Evolutionary conservation across 371 early-diverging fungal species (phyloP).

Genomic region (Parasitella parasitica): DNA sequence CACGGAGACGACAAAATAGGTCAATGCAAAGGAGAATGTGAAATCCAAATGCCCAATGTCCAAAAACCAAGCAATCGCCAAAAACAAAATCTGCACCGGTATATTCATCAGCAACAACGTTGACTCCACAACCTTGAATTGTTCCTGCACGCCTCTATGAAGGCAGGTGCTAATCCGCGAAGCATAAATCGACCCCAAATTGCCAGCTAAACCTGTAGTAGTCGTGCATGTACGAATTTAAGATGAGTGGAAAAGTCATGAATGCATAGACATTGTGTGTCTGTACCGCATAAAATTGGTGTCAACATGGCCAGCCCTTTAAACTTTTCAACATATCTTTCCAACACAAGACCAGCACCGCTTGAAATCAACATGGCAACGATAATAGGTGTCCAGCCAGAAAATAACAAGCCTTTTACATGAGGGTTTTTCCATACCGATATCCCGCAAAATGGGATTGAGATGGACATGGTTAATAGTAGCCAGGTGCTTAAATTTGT

Average conservation of each 20-base stretch:
- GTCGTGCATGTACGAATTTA: too few species aligned
- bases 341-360: constrained; percentile 83
- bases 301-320: constrained; percentile 76
- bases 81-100: constrained; percentile 72
- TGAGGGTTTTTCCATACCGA: constrained; percentile 59
- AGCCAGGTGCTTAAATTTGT: constrained; percentile 49
- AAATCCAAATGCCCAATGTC: constrained; percentile 56
- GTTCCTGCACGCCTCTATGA: constrained; percentile 61
- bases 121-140: constrained; percentile 56
- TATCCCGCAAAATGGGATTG: constrained; percentile 58
- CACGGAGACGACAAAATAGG: constrained; percentile 47
- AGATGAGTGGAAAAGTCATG: background rate
- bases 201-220: constrained; percentile 63
- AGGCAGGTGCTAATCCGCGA: constrained; percentile 81
- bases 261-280: background rate
- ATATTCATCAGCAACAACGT: constrained; percentile 72
- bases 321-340: constrained; percentile 71
- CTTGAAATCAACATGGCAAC: constrained; percentile 78
- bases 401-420: constrained; percentile 63
- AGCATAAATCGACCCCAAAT: constrained; percentile 83
- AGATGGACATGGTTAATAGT: constrained; percentile 44
- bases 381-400: constrained; percentile 84
- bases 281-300: constrained; percentile 71
- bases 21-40: constrained; percentile 34
- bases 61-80: constrained; percentile 57